Evolutionary conservation across 208 protist species (phyloP), one percentile per base, ranked within the genome.

Genomic region (Endotrypanum monterogeii): DNA sequence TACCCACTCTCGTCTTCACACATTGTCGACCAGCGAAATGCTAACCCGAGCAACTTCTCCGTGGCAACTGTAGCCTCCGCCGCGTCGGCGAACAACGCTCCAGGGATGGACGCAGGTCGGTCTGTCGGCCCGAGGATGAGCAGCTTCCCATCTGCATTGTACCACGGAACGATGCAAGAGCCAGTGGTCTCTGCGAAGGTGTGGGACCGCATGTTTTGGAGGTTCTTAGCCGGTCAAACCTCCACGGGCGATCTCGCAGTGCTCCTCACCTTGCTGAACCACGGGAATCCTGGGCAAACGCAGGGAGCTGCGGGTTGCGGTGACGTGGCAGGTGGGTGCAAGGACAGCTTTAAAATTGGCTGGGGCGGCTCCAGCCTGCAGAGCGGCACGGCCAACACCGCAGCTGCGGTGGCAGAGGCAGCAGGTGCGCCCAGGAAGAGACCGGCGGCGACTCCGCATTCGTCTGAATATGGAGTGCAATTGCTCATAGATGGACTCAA

Each of bases 171-270:
- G 5, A 50, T 52, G 56, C 76, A 58, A 48, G 76, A 75, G 8
- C 76, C 76, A 50, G 76, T 81, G 58, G 76, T 73, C 66, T 73
- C 76, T 23, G 76, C 76, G 20, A 57, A 51, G 44, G 76, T 84
- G 69, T 87, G 83, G 79, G 79, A 87, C 35, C 62, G 70, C 52
- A 73, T 71, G 54, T 87, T 87, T 70, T 87, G 83, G 83, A 61
- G 75, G 28, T 80, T 87, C 32, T 70, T 87, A n/a, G 76, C 74
- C 35, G 83, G 83, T 65, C 46, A 60, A 72, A 80, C 73, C 46
- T 74, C 74, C 54, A 73, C 77, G 8, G 78, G 61, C 14, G 83
- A 87, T 41, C 73, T 87, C 14, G 76, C 79, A 44, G 67, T 83
- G 16, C 71, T 87, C 20, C 54, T 83, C 7, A 60, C 44, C 8